phyloP scores from a whole-genome alignment of 1,139 yeast species.

The Pichia norvegensis region DNA sequence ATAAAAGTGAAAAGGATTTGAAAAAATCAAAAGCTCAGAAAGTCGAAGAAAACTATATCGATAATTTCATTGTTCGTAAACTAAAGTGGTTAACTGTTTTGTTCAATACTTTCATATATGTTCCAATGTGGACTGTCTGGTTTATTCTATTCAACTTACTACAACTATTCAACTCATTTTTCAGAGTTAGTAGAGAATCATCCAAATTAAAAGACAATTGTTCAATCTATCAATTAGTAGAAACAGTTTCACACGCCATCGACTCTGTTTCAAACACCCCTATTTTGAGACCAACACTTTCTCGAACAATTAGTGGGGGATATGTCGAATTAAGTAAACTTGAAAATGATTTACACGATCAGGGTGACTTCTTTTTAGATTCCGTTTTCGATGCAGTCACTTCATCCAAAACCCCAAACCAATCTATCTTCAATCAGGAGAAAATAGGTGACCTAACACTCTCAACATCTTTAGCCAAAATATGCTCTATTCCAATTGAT shows the following conservation, averaged over 20 bases:
- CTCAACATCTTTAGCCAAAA: constrained; percentile 19
- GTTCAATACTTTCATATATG: constrained; percentile 35
- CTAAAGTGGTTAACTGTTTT: constrained; percentile 40
- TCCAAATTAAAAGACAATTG: constrained; percentile 18
- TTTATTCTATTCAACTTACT: constrained; percentile 39
- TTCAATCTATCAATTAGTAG: constrained; percentile 14
- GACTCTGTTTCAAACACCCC: constrained; percentile 13
- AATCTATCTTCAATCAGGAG: constrained; percentile 20
- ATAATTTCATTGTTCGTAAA: constrained; percentile 26
- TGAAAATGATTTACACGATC: constrained; percentile 38
- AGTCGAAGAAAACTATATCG: neutral
- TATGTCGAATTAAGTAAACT: constrained; percentile 26
- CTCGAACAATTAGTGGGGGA: constrained; percentile 28
- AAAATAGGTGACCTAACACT: constrained; percentile 17
- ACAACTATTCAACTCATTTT: constrained; percentile 34
- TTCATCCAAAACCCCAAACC: constrained; percentile 21
- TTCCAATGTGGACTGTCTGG: constrained; percentile 49
- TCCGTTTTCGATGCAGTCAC: constrained; percentile 53
- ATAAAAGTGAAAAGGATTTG: constrained; percentile 15
- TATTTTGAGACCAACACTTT: constrained; percentile 18
- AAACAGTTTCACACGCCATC: constrained; percentile 5
- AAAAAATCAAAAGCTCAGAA: constrained; percentile 11
- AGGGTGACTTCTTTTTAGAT: constrained; percentile 51
- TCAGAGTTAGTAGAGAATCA: constrained; percentile 25
- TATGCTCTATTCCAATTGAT: constrained; percentile 21